Percentiles rank a stretch among this genome's conserved stretches.
Evolutionary conservation across 1,139 yeast genomes (phyloP).

Genomic region (Blastobotrys buckinghamii): DNA sequence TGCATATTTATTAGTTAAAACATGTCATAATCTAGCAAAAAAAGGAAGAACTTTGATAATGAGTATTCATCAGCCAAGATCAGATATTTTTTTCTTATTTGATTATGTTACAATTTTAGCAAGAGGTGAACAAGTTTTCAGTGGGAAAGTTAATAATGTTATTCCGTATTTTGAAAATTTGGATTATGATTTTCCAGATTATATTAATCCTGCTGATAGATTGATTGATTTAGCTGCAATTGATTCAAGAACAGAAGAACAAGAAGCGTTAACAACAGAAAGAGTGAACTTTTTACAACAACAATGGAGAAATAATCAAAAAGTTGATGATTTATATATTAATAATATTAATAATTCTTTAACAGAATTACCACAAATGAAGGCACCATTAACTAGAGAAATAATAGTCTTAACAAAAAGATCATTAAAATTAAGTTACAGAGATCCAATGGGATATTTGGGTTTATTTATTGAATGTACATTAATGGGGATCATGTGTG

Average conservation of each 20-base stretch:
- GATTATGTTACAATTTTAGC: constrained; percentile 70
- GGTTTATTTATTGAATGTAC: constrained; percentile 53
- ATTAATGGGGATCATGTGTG: constrained; percentile 54
- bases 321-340: not conserved
- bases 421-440: constrained; percentile 46
- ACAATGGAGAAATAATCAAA: constrained; percentile 39
- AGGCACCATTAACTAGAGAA: constrained; percentile 45
- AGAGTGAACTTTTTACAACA: constrained; percentile 44
- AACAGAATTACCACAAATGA: constrained; percentile 15
- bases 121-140: constrained; percentile 54
- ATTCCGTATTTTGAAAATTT: constrained; percentile 47
- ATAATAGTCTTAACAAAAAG: constrained; percentile 51
- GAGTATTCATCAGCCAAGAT: constrained; percentile 81
- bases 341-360: too few species aligned
- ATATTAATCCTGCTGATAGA: constrained; percentile 56
- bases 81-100: constrained; percentile 64
- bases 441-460: constrained; percentile 54
- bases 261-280: constrained; percentile 40
- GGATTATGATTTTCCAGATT: constrained; percentile 43
- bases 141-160: constrained; percentile 46
- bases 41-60: constrained; percentile 67
- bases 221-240: constrained; percentile 66
- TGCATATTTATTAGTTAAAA: constrained; percentile 58
- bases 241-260: constrained; percentile 43
- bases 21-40: constrained; percentile 51